These are phyloP conservation scores for Colletotrichum chrysophilum DNA, from an alignment of 2,329 filamentous ascomycete species.

Conservation along the genomic window DNA sequence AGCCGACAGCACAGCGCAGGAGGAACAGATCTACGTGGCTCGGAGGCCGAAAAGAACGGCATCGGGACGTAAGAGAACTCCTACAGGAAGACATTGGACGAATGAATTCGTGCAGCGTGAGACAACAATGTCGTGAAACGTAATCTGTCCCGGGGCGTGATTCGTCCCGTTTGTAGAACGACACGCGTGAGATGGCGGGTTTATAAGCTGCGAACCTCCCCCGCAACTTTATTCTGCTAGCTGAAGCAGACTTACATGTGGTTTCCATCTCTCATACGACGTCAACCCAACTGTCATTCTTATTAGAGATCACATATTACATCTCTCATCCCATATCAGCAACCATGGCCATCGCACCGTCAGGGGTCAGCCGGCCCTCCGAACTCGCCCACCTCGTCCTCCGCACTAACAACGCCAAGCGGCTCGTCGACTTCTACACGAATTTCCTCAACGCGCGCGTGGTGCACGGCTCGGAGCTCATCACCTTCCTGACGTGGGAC, in stretches of 20 bases:
- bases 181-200: not conserved
- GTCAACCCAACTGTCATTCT: not conserved
- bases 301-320: not conserved
- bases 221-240: not conserved
- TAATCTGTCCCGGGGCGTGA: not conserved
- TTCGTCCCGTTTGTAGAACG: not conserved
- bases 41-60: not conserved
- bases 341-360: not conserved
- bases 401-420: not conserved
- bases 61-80: not conserved
- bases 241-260: not conserved
- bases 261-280: not conserved
- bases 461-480: conserved; percentile 25
- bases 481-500: conserved; percentile 49
- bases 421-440: conserved; percentile 39
- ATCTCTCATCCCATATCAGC: not conserved
- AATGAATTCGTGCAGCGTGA: not conserved
- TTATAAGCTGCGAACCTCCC: not conserved
- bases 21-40: not conserved
- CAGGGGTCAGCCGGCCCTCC: not conserved
- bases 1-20: not conserved
- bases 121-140: not conserved
- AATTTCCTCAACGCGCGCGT: conserved; percentile 38
- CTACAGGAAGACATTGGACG: not conserved
- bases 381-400: conserved; percentile 14